Evolutionary conservation across 2,329 filamentous ascomycete species (phyloP).

Genomic region (Aspergillus udagawae): DNA sequence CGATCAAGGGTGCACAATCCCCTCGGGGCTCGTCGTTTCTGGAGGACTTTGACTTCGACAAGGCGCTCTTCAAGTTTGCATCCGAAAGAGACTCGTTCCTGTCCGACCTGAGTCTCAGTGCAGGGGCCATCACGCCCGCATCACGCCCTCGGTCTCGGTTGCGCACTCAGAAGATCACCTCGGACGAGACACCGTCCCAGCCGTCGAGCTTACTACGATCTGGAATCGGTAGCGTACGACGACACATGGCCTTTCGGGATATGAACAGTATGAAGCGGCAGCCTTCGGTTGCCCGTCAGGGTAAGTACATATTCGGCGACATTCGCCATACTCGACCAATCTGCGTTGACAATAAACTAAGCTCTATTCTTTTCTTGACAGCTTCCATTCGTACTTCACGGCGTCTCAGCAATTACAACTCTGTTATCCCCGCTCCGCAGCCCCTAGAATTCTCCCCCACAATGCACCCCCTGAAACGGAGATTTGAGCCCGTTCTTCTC

Average conservation of each 20-base stretch:
- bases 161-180: conserved; percentile 74
- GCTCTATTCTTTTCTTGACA: conserved; percentile 23
- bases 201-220: conserved; percentile 48
- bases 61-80: conserved; percentile 88
- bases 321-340: background rate
- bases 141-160: conserved; percentile 69
- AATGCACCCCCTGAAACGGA: conserved; percentile 91
- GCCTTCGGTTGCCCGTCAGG: conserved; percentile 68
- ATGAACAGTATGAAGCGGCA: conserved; percentile 94
- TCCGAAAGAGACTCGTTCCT: conserved; percentile 92
- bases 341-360: background rate
- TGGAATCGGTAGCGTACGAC: conserved; percentile 78
- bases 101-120: conserved; percentile 84
- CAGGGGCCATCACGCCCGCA: conserved; percentile 69
- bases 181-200: conserved; percentile 58
- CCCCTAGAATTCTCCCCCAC: conserved; percentile 83
- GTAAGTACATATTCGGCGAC: conserved; percentile 47
- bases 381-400: conserved; percentile 75
- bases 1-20: conserved; percentile 48
- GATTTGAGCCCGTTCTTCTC: conserved; percentile 92
- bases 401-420: conserved; percentile 95
- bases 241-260: conserved; percentile 87
- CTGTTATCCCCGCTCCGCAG: conserved; percentile 90
- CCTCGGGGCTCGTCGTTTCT: conserved; percentile 39
- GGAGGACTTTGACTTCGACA: conserved; percentile 86